phyloP scores from a whole-genome alignment of 2,329 filamentous ascomycete species.

The Didymellaceae sp. region DNA sequence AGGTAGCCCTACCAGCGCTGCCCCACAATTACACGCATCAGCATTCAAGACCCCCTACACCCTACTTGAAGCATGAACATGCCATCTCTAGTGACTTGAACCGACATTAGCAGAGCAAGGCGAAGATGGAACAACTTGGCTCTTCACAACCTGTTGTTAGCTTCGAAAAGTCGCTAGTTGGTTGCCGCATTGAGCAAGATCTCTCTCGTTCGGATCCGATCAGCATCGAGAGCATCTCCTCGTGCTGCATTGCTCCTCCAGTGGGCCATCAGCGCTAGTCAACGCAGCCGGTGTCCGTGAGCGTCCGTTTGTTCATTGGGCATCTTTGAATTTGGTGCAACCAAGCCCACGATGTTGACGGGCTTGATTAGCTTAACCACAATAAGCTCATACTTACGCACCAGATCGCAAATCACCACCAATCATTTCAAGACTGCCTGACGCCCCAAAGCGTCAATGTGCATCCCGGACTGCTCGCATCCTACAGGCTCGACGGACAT shows the following conservation, averaged over 20 bases:
- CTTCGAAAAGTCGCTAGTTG: too few species aligned
- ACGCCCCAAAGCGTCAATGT: not conserved
- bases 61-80: too few species aligned
- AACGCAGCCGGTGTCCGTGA: not conserved
- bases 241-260: too few species aligned
- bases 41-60: too few species aligned
- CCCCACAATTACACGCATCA: too few species aligned
- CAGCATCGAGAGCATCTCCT: too few species aligned
- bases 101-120: too few species aligned
- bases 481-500: not conserved
- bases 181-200: too few species aligned
- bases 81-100: too few species aligned
- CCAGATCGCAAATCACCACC: not conserved
- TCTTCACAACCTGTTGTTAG: too few species aligned
- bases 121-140: too few species aligned
- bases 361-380: slow-evolving; percentile 2
- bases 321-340: not conserved
- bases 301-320: not conserved
- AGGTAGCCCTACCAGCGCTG: slow-evolving; percentile 2
- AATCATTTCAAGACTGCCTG: slow-evolving; percentile 1
- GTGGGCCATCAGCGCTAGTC: not conserved
- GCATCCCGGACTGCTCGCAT: not conserved
- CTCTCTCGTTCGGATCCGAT: too few species aligned
- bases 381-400: slow-evolving; percentile 4
- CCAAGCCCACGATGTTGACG: slow-evolving; percentile 2